Evolutionary conservation across 2,329 filamentous ascomycete species (phyloP), one percentile per base, ranked within the genome.

Genomic region (Simplicillium sp.): DNA sequence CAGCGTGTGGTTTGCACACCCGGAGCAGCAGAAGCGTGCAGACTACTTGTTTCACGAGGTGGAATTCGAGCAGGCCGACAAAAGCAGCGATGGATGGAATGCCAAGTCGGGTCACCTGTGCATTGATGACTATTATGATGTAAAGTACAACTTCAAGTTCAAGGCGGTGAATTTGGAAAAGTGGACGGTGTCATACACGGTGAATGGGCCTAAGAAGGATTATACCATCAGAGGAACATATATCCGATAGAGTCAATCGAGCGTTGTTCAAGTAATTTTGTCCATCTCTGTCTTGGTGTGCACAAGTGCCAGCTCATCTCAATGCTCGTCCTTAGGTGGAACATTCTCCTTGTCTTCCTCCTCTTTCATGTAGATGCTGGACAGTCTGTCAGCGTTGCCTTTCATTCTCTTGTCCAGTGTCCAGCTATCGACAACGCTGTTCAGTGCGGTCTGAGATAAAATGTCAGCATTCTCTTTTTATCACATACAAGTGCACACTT

Each of bases 21-120:
- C 73, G 1, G 75, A 82, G 13, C 79, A 85, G 47, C 59, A 68
- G 13, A 66, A 66, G 41, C 69, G 70, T 12, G 79, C 80, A 0
- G 84, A 87, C 53, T 84, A 87, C 47, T 63, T 88, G 15, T 90
- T 89, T 57, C 84, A 88, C 51, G 73, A 80, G 46, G 63, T 88
- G n/a, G 71, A 82, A 43, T 84, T 88, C 48, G 44, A 64, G 16
- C 48, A 64, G 8, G 62, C 66, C 1, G 51, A 50, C 2, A 46
- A 50, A 3, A 44, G 54, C 13, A 47, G 56, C 3, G 52, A 55
- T 18, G 73, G 71, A 1, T 85, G 82, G 77, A 59, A 64, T 34
- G 84, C 82, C 0, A 77, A 70, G 48, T 78, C 81, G 0, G 74
- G 77, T 11, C 84, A 89, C 56, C 61, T 86, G 15, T 88, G 84